Conservation (phyloP, 352 stramenopile genomes). For the Pythium apleroticum region DNA sequence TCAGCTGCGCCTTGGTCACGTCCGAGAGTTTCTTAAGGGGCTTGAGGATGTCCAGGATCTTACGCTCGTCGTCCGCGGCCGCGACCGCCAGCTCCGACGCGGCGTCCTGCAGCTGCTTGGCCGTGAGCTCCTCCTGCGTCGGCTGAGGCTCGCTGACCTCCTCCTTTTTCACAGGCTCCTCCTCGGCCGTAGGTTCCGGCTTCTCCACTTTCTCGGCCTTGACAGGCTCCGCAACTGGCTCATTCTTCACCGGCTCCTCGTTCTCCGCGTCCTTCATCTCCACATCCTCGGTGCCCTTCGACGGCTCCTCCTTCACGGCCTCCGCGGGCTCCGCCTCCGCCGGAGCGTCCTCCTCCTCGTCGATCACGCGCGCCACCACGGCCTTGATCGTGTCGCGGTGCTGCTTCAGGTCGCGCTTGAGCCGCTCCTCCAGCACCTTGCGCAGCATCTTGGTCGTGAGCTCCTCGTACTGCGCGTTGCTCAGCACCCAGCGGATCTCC, state of each 20-base stretch:
- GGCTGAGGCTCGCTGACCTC: constrained; percentile 17
- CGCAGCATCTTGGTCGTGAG: constrained; percentile 84
- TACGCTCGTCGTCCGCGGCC: background rate
- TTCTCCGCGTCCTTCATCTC: constrained; percentile 12
- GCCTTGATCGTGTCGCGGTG: constrained; percentile 79
- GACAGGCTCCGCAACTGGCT: constrained; percentile 6
- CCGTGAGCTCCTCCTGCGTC: background rate
- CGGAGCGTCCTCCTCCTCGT: constrained; percentile 59
- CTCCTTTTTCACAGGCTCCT: constrained; percentile 14
- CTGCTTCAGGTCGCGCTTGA: constrained; percentile 69
- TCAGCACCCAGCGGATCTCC: constrained; percentile 79
- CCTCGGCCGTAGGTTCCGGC: background rate
- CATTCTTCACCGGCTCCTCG: background rate
- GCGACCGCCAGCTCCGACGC: background rate
- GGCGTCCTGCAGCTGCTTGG: background rate
- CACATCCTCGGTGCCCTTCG: constrained; percentile 11
- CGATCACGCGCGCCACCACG: constrained; percentile 72
- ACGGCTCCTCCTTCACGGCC: background rate
- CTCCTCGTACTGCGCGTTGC: constrained; percentile 77
- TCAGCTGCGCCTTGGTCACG: background rate
- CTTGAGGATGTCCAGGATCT: background rate
- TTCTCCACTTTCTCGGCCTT: constrained; percentile 1
- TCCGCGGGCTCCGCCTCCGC: constrained; percentile 11
- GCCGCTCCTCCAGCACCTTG: constrained; percentile 67
- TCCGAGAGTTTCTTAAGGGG: background rate